Conservation (phyloP, 305 asterid genomes). For the Solanum aculeatissimum region DNA sequence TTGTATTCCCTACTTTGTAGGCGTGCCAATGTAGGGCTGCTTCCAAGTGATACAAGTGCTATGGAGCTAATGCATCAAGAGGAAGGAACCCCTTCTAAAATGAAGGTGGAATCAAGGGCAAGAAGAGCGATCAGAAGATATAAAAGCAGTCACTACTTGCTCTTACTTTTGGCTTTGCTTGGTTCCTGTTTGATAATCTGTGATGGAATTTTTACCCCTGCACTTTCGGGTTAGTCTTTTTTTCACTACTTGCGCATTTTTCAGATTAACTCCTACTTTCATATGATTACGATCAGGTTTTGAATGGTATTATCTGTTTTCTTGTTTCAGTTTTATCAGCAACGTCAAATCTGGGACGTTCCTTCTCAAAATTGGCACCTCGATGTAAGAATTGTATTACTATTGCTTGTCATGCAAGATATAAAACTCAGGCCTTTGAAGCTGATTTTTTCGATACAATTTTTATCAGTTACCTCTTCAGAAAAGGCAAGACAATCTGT, state of each 20-base stretch:
- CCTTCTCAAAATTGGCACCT: constrained; percentile 44
- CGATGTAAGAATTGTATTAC: constrained; percentile 31
- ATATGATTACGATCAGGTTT: neutral
- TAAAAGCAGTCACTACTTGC: constrained; percentile 57
- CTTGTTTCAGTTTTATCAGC: constrained; percentile 62
- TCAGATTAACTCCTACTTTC: neutral
- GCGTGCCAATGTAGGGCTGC: constrained; percentile 72
- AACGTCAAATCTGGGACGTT: constrained; percentile 53
- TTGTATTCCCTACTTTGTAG: constrained; percentile 78
- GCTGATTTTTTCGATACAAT: neutral
- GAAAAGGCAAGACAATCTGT: constrained; percentile 32
- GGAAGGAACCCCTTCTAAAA: constrained; percentile 25
- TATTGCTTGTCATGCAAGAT: neutral
- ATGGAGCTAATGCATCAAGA: constrained; percentile 36
- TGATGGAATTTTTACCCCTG: constrained; percentile 88
- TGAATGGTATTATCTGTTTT: neutral
- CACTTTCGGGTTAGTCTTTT: constrained; percentile 59
- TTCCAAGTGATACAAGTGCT: constrained; percentile 47
- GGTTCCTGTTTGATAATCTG: constrained; percentile 90
- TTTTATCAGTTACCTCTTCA: constrained; percentile 45
- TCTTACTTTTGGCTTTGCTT: constrained; percentile 62
- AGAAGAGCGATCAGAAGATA: constrained; percentile 56
- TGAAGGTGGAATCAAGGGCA: constrained; percentile 50
- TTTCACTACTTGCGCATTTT: neutral
- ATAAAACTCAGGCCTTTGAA: neutral